A percentile compares a stretch with the other conserved stretches of the same genome.
These are phyloP conservation scores for Gossypium longicalyx DNA, from an alignment of 345 rosid species.

Conservation along the genomic window DNA sequence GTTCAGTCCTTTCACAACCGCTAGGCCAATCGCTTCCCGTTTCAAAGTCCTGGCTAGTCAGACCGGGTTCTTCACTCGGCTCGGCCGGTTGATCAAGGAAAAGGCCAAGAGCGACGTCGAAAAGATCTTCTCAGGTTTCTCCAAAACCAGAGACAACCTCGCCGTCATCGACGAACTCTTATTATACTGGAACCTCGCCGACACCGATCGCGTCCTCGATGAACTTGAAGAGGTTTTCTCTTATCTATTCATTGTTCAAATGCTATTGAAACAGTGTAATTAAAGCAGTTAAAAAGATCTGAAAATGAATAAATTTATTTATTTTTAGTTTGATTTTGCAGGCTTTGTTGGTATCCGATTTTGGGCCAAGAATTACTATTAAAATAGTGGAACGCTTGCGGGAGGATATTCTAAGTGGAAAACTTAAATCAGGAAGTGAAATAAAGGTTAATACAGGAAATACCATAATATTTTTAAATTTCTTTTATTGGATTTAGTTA, in stretches of 20 bases:
- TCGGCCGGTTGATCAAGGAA: slow-evolving; percentile 85
- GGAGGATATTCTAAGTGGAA: slow-evolving; percentile 74
- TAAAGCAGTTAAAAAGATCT: not conserved
- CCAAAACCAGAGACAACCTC: slow-evolving; percentile 87
- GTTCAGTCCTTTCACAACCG: not conserved
- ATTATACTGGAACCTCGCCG: slow-evolving; percentile 90
- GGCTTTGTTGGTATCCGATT: slow-evolving; percentile 88
- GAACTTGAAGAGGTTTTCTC: slow-evolving; percentile 78
- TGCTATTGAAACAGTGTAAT: not conserved
- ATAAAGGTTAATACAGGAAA: slow-evolving; percentile 52
- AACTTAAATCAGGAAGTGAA: slow-evolving; percentile 84
- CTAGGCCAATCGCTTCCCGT: slow-evolving; percentile 18
- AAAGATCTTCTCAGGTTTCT: slow-evolving; percentile 83
- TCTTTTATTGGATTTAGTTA: slow-evolving; percentile 1
- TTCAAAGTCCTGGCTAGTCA: slow-evolving; percentile 64
- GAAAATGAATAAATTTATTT: not conserved
- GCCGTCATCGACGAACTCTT: slow-evolving; percentile 90
- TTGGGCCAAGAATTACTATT: slow-evolving; percentile 83
- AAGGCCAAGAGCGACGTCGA: slow-evolving; percentile 93
- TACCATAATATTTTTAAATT: not conserved
- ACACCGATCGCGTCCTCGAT: slow-evolving; percentile 88
- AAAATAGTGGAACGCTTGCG: slow-evolving; percentile 85
- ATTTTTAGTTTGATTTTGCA: slow-evolving; percentile 19
- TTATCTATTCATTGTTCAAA: not conserved
- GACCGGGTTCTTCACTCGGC: slow-evolving; percentile 86